Conservation (phyloP, 805 yeast species). For the Isabelozyma heimii region DNA sequence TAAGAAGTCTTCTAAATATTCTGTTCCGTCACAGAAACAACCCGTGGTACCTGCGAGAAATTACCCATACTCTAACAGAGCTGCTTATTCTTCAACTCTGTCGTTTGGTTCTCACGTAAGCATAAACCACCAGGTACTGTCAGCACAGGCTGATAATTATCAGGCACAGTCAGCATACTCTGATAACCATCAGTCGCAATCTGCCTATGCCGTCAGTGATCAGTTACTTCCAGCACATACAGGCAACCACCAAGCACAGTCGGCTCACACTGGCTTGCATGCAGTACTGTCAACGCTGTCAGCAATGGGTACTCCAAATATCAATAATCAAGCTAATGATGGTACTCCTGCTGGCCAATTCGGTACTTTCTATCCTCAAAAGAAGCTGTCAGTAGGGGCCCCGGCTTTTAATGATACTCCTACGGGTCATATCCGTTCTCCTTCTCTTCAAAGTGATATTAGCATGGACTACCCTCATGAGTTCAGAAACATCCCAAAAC, state of each 20-base stretch:
- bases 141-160: background rate
- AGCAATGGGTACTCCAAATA: background rate
- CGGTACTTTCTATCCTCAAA: constrained; percentile 2
- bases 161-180: background rate
- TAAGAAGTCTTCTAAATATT: background rate
- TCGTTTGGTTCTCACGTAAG: constrained; percentile 2
- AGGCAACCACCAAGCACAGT: background rate
- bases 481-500: constrained; percentile 14
- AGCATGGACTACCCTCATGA: constrained; percentile 29
- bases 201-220: background rate
- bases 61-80: constrained; percentile 1
- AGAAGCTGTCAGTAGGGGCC: constrained; percentile 20
- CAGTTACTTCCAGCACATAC: background rate
- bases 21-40: background rate
- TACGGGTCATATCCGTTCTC: constrained; percentile 14
- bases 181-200: background rate
- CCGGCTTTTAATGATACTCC: constrained; percentile 9
- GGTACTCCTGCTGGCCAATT: background rate
- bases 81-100: constrained; percentile 3
- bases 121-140: background rate
- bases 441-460: constrained; percentile 30
- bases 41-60: background rate
- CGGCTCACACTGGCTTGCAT: no score
- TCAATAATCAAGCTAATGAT: background rate
- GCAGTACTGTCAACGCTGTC: background rate